These are phyloP conservation scores for Podospora pseudocomata DNA, from an alignment of 495 filamentous ascomycete species.

Conservation along the genomic window DNA sequence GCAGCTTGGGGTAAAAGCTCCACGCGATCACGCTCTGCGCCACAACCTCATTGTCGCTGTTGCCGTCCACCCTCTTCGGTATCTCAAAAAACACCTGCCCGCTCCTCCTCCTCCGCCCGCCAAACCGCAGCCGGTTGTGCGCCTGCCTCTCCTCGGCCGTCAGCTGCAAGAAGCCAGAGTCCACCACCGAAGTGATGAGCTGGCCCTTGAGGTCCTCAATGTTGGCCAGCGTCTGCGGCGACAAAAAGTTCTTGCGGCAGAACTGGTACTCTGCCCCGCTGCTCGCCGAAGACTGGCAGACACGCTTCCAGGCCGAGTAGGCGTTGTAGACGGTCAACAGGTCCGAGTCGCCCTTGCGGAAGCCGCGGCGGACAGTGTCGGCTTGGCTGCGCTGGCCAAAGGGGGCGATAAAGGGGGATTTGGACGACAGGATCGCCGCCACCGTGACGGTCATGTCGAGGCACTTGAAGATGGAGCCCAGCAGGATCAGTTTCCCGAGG, in stretches of 20 bases:
- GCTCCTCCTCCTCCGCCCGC: conserved; percentile 50
- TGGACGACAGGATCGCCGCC: conserved; percentile 88
- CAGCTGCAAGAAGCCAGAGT: conserved; percentile 75
- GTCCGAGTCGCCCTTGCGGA: conserved; percentile 85
- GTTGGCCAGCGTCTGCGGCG: conserved; percentile 72
- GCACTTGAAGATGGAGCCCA: conserved; percentile 80
- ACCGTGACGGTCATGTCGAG: conserved; percentile 86
- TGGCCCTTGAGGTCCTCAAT: conserved; percentile 96
- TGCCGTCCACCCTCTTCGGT: conserved; percentile 65
- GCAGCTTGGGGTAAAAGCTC: conserved; percentile 92
- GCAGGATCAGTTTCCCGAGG: conserved; percentile 85
- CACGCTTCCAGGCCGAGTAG: conserved; percentile 79
- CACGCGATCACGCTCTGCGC: conserved; percentile 77
- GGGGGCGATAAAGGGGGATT: conserved; percentile 85
- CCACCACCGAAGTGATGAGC: conserved; percentile 72
- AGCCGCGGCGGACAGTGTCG: conserved; percentile 68
- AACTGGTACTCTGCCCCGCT: conserved; percentile 73
- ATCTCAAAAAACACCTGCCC: conserved; percentile 75
- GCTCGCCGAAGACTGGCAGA: conserved; percentile 58
- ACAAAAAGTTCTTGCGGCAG: conserved; percentile 89
- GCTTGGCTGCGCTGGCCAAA: conserved; percentile 79
- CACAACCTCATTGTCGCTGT: conserved; percentile 73
- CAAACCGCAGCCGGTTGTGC: conserved; percentile 54
- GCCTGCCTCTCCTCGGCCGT: conserved; percentile 61
- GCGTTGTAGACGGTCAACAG: conserved; percentile 90